phyloP scores from a whole-genome alignment of 2,329 filamentous ascomycete genomes.

The Talaromyces rugulosus region DNA sequence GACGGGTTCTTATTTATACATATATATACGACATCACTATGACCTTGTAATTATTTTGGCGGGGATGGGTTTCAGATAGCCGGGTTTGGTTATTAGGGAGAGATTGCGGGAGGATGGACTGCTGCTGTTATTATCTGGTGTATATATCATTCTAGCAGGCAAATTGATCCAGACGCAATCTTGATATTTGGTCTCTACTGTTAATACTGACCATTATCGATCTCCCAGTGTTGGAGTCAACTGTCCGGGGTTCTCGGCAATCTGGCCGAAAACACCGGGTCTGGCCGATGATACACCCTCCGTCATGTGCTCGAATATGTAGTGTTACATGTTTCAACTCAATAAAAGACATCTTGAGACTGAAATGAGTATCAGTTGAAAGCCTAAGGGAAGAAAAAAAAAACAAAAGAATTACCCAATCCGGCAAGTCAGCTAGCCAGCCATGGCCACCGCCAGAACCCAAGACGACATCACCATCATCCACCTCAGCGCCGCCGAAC shows the following conservation, averaged over 20 bases:
- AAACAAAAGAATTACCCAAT: background rate
- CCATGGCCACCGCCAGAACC: conserved; percentile 7
- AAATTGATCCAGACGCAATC: background rate
- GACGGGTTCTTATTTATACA: background rate
- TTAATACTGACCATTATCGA: background rate
- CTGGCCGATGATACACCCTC: background rate
- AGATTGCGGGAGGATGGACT: background rate
- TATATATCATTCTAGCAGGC: background rate
- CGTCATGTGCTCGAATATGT: background rate
- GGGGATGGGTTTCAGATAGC: background rate
- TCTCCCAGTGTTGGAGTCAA: background rate
- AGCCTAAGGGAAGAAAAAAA: background rate
- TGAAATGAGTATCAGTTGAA: background rate
- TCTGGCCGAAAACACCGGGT: background rate
- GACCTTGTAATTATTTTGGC: background rate
- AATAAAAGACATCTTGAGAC: background rate
- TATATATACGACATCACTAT: conserved; percentile 1
- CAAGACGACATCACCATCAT: conserved; percentile 13
- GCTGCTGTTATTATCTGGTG: background rate
- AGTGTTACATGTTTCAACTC: background rate
- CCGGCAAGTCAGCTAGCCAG: background rate
- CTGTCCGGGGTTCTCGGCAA: background rate
- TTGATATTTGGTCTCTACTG: background rate
- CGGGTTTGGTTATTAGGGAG: background rate
- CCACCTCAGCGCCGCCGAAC: conserved; percentile 7